Evolutionary conservation across 1,284 basidiomycete genomes (phyloP).

Genomic region (Marasmius fiardii): DNA sequence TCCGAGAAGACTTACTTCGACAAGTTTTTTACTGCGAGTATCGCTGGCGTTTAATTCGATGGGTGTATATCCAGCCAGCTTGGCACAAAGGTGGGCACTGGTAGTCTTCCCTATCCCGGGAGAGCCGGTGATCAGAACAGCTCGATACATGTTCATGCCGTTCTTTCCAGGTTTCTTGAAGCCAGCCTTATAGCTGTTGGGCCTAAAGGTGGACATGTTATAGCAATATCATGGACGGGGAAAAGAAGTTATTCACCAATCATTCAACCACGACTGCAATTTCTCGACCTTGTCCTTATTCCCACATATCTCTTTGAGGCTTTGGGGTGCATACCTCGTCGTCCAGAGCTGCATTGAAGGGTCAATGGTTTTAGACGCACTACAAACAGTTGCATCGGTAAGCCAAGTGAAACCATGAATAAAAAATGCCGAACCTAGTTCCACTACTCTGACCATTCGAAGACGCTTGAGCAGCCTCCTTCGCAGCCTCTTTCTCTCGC

Average conservation of each 20-base stretch:
- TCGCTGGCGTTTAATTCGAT: constrained; percentile 98
- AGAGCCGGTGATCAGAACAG: constrained; percentile 88
- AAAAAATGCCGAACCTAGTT: constrained; percentile 19
- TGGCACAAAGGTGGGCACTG: constrained; percentile 90
- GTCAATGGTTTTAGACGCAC: constrained; percentile 31
- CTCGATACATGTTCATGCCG: constrained; percentile 84
- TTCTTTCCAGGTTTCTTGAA: constrained; percentile 97
- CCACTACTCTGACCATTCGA: constrained; percentile 15
- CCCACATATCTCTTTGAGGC: constrained; percentile 89
- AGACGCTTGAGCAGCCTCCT: constrained; percentile 23
- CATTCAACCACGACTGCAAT: constrained; percentile 80
- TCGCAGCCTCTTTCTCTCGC: constrained; percentile 54
- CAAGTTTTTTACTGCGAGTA: constrained; percentile 91
- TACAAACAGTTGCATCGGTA: constrained; percentile 8
- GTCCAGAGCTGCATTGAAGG: constrained; percentile 86
- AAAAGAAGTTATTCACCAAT: constrained; percentile 59
- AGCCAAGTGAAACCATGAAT: not conserved
- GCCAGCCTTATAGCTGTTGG: constrained; percentile 61
- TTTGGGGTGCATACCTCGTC: constrained; percentile 88
- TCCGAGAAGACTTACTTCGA: constrained; percentile 59
- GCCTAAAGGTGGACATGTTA: constrained; percentile 44
- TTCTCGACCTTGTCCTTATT: constrained; percentile 93
- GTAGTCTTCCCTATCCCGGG: constrained; percentile 99
- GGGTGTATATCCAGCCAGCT: constrained; percentile 84
- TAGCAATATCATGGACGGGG: not conserved